Evolutionary conservation across 2,329 filamentous ascomycete species (phyloP).

Genomic region (Tothia fuscella): DNA sequence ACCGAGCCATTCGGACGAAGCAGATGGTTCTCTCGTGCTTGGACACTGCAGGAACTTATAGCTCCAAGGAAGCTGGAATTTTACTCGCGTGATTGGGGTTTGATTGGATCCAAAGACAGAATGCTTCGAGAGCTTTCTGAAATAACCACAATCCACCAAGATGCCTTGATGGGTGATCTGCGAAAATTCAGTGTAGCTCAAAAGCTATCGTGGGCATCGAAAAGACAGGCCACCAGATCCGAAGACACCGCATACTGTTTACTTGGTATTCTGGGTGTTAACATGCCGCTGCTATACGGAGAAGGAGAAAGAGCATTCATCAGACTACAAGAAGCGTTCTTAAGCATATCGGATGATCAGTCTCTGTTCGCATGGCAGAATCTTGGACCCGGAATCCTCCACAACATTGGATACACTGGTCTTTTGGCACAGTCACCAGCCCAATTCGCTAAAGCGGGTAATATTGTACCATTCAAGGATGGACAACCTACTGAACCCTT

Average conservation of each 20-base stretch:
- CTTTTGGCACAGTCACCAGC: slow-evolving; percentile 1
- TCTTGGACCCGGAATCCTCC: not conserved
- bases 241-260: slow-evolving; percentile 8
- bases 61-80: slow-evolving; percentile 1
- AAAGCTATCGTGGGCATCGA: slow-evolving; percentile 7
- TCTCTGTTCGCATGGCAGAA: slow-evolving; percentile 15
- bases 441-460: not conserved
- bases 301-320: slow-evolving; percentile 15
- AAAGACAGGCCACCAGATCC: not conserved
- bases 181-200: not conserved
- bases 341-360: slow-evolving; percentile 16
- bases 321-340: slow-evolving; percentile 19
- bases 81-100: not conserved
- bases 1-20: not conserved
- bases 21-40: slow-evolving; percentile 10
- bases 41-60: slow-evolving; percentile 9
- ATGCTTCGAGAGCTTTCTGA: not conserved
- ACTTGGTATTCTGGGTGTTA: slow-evolving; percentile 8
- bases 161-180: too few species aligned
- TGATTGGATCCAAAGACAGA: slow-evolving; percentile 1
- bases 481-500: not conserved
- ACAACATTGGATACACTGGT: not conserved
- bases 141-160: not conserved
- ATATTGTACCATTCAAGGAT: slow-evolving; percentile 1
- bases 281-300: slow-evolving; percentile 9